Evolutionary conservation across 495 filamentous ascomycete genomes (phyloP).

Genomic region (Tuber borchii): DNA sequence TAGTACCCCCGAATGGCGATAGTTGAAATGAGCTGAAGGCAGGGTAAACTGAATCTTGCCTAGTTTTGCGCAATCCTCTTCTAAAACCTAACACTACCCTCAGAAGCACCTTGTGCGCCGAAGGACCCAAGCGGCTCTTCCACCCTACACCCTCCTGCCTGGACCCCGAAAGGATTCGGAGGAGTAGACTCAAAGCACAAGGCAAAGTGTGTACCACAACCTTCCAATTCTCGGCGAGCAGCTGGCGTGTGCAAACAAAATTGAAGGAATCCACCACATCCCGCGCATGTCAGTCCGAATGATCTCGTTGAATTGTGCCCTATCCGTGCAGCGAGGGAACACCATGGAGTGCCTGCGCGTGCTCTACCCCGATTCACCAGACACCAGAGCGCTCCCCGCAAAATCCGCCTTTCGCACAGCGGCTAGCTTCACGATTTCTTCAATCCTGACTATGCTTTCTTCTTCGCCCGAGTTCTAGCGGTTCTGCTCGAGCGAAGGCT

Average conservation of each 20-base stretch:
- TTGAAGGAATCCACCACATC: not conserved
- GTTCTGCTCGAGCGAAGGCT: not conserved
- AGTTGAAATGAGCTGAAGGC: not conserved
- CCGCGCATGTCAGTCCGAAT: not conserved
- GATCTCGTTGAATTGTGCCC: not conserved
- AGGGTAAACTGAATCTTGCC: not conserved
- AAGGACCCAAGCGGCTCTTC: not conserved
- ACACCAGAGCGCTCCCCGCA: not conserved
- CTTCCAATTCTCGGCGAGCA: not conserved
- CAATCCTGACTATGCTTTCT: not conserved
- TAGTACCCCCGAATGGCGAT: not conserved
- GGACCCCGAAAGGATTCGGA: not conserved
- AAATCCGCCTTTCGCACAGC: not conserved
- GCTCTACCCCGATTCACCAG: not conserved
- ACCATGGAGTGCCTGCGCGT: not conserved
- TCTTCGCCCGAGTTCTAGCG: no score
- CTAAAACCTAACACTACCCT: not conserved
- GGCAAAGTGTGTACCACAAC: not conserved
- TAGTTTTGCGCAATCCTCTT: not conserved
- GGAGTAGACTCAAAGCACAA: not conserved
- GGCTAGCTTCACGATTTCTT: not conserved
- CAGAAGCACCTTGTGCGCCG: not conserved
- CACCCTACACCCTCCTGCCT: not conserved
- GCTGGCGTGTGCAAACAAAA: not conserved
- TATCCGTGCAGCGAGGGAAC: not conserved